Base-by-base conservation (phyloP, 345 rosid species). In the Brassica incana region DNA sequence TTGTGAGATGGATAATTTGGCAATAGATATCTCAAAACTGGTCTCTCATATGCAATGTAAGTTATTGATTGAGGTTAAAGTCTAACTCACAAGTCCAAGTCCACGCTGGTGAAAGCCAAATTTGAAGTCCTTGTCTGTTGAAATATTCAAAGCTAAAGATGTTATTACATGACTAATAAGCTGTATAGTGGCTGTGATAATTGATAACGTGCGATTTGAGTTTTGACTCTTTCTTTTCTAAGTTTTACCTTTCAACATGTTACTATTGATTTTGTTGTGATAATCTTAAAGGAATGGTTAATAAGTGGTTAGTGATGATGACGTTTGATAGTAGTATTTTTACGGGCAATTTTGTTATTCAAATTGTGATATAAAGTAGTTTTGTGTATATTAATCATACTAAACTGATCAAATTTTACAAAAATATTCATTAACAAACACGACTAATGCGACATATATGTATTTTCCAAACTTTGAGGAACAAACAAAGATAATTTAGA, bases 31-130 rank as follows among this genome's bases (percentile, higher is more conserved):
- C 52, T 30, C 29, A 77, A 52, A 43, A 62, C 5, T 76, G n/a
- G 14, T 14, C 15, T 43, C 61, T 70, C 2, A 45, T 70, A 70
- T 29, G 63, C 45, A 70, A 29, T 69, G 38, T 69, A 35, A 65
- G n/a, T 56, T 16, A 58, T 7, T 18, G 60, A 6, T 23, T 67
- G 9, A 38, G 36, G 11, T 66, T 38, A 65, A 75, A 40, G 48
- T 43, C n/a, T 43, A 43, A 3, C 59, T 67, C 43, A 40, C 4
- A 67, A 67, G 79, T 67, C 73, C 67, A 76, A 76, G 73, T 76
- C 79, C 25, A 76, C 32, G 60, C 10, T 40, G 61, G 62, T 50
- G 73, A n/a, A 18, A 29, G 48, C 25, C 73, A 75, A 56, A 67
- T 36, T 67, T 25, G 72, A 50, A 75, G 72, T 54, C 67, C 20